Evolutionary conservation across 2,329 filamentous ascomycete genomes (phyloP), one percentile per base, ranked within the genome.

Genomic region (Xylaria sp.): DNA sequence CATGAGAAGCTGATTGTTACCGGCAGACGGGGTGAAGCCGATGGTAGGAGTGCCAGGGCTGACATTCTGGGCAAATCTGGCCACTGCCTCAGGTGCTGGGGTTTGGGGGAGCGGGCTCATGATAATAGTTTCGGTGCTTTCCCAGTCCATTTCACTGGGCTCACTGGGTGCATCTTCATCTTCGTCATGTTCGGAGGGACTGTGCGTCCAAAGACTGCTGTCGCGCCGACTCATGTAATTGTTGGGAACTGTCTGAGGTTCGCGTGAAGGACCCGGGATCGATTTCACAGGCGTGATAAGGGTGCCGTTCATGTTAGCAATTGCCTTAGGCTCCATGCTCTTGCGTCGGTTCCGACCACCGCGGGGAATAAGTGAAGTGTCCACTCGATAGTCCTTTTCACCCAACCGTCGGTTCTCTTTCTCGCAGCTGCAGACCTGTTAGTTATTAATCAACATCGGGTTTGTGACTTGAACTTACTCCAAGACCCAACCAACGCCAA

Each of bases 401-500:
- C 93, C 90, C 2, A 94, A 83, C 92, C 92, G 94, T 77, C 88
- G 83, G 70, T 92, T 92, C 75, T 92, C 88, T 14, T 90, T 85
- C 78, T 95, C 92, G 74, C 92, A 95, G 73, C 91, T 93, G 61
- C 30, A 65, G 56, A 4, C 2, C 12, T 14, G 72, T 83, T 75
- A 82, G 76, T 71, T 59, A 36, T 14, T 17, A 17, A 27, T 63
- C 58, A 17, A 19, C 64, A 61, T 50, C 30, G 5, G 17, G 27
- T 4, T 51, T 42, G 6, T 6, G 59, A 19, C 14, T 5, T 11
- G 42, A 59, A 88, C 90, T 86, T 87, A 93, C 91, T 97, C 93
- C 70, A 97, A 85, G 63, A 96, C 92, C 93, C 93, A 97, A 72
- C 90, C 90, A 55, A 97, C 92, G 58, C 93, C 93, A 64, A 97